Evolutionary conservation across 2,329 filamentous ascomycete species (phyloP), one percentile per base, ranked within the genome.

Genomic region (Fusarium coicis): DNA sequence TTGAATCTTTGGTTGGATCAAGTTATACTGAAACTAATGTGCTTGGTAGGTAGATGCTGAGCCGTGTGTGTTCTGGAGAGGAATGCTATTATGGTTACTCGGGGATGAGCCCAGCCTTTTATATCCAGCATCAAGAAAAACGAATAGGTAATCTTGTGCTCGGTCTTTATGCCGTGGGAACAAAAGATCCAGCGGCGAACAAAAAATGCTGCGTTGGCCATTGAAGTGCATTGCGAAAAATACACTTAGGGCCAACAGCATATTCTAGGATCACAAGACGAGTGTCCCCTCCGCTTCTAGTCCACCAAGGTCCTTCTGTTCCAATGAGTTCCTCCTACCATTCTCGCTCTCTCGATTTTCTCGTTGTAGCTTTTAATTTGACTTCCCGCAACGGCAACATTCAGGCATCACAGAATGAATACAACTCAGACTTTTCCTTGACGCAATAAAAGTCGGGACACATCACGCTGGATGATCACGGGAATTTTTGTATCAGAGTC

Each of bases 341-440:
- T 28, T 28, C 10, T 19, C 7, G 10, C n/a, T 19, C 0, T 19
- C 18, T 26, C 42, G 19, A 26, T 44, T 44, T 12, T n/a, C 9
- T 18, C 6, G 10, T 18, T 15, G 14, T n/a, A n/a, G 9, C 2
- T 18, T 43, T 16, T 5, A 11, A 18, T 23, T 10, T 23, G 8
- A 42, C n/a, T 15, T 4, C 21, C 8, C 1, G 21, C 8, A 15
- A 15, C 0, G 21, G 12, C 9, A 23, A 4, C 23, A 5, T 11
- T 43, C 10, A 43, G n/a, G 15, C 23, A 19, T 21, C 8, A 10
- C 2, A 28, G 5, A 46, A 28, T 7, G 8, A 46, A 28, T 7
- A 15, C 21, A 15, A 1, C 12, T 9, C 9, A 10, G 5, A 21
- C 5, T 5, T 15, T 46, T 46, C 18, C 26, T 28, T 28, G 0